These are phyloP conservation scores for Thamnidium elegans DNA, from an alignment of 192 early-diverging fungal genomes.

Conservation along the genomic window DNA sequence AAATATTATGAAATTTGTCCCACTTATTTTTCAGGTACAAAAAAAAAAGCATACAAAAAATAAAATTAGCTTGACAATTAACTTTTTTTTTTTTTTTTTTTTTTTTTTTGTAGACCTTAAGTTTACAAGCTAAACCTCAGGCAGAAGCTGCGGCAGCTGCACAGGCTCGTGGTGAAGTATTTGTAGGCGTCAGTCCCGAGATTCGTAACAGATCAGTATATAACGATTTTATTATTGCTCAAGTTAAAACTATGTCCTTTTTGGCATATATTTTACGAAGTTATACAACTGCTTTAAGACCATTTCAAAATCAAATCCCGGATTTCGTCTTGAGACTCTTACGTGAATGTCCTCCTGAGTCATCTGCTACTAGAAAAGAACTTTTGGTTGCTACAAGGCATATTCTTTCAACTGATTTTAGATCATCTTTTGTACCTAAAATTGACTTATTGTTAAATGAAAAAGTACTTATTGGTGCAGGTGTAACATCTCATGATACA, in stretches of 20 bases:
- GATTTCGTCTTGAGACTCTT: constrained; percentile 85
- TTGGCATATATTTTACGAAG: constrained; percentile 91
- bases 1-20: constrained; percentile 85
- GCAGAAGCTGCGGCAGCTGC: constrained; percentile 51
- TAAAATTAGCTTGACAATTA: neutral
- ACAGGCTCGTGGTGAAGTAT: constrained; percentile 55
- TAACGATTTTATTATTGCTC: constrained; percentile 88
- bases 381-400: constrained; percentile 92
- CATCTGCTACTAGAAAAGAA: constrained; percentile 91
- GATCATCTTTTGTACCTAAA: constrained; percentile 83
- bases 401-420: constrained; percentile 91
- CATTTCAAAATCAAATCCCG: constrained; percentile 81
- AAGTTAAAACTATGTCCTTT: constrained; percentile 99
- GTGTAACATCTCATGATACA: constrained; percentile 90
- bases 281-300: constrained; percentile 65
- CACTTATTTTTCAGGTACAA: constrained; percentile 78
- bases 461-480: constrained; percentile 88
- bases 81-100: neutral
- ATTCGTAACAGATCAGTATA: constrained; percentile 75
- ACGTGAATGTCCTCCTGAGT: constrained; percentile 91
- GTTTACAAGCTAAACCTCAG: constrained; percentile 55
- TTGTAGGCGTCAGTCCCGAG: constrained; percentile 74
- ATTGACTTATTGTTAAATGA: constrained; percentile 94
- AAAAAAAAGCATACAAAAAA: neutral
- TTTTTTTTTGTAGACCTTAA: constrained; percentile 41